Percentiles rank a stretch among this genome's conserved stretches.
Conservation (phyloP, 805 yeast species). For the Lachancea nothofagi region DNA sequence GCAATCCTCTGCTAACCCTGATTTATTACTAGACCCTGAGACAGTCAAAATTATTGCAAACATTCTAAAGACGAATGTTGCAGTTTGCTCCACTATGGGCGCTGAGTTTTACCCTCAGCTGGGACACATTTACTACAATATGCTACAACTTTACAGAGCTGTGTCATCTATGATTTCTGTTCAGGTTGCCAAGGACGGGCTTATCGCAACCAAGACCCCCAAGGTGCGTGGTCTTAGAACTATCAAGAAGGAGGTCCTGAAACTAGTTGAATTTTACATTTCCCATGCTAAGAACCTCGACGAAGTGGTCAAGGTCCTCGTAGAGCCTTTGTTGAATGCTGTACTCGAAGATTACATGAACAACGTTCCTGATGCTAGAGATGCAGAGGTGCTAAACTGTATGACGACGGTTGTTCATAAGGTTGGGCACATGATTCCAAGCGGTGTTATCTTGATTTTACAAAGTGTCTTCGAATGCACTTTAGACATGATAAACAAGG, state of each 20-base stretch:
- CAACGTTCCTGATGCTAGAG: conserved; percentile 94
- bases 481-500: conserved; percentile 89
- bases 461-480: conserved; percentile 94
- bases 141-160: conserved; percentile 84
- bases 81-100: conserved; percentile 92
- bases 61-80: conserved; percentile 89
- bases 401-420: conserved; percentile 83
- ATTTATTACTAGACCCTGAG: conserved; percentile 68
- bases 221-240: conserved; percentile 93
- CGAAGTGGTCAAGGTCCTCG: conserved; percentile 75
- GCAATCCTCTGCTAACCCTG: conserved; percentile 80
- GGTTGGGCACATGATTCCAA: conserved; percentile 84
- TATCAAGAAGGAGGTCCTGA: conserved; percentile 88
- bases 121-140: conserved; percentile 78
- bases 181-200: conserved; percentile 72
- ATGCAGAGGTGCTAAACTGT: conserved; percentile 94
- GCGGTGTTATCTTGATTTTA: conserved; percentile 78
- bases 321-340: conserved; percentile 76
- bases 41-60: conserved; percentile 90
- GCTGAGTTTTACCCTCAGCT: conserved; percentile 86
- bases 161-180: conserved; percentile 81
- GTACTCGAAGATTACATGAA: conserved; percentile 83
- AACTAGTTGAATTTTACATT: conserved; percentile 82
- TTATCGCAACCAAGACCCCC: conserved; percentile 90
- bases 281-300: conserved; percentile 81